These are phyloP conservation scores for Pseudogymnoascus sp. DNA, from an alignment of 2,329 filamentous ascomycete genomes.

Conservation along the genomic window DNA sequence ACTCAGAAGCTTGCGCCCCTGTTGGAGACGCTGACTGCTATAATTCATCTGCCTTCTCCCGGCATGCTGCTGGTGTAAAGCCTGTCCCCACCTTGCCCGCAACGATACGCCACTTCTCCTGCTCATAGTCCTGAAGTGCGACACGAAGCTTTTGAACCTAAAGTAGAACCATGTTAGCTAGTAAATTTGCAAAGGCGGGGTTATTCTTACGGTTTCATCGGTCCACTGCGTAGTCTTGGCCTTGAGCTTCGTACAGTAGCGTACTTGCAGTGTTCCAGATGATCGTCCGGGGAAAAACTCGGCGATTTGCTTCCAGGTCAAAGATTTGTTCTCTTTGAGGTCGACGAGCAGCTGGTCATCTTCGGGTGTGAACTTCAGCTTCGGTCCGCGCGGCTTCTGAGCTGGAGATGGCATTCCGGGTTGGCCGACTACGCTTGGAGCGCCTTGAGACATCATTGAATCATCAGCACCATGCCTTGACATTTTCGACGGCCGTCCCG, in stretches of 20 bases:
- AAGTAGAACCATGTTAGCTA: constrained; percentile 11
- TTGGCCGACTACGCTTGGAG: constrained; percentile 78
- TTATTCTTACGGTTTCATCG: constrained; percentile 69
- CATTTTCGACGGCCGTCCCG: constrained; percentile 60
- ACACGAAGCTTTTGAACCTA: constrained; percentile 70
- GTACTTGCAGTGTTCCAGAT: constrained; percentile 83
- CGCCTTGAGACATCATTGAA: constrained; percentile 43
- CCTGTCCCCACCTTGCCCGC: constrained; percentile 85
- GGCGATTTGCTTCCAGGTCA: constrained; percentile 96
- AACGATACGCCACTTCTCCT: constrained; percentile 87
- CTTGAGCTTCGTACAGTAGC: constrained; percentile 91
- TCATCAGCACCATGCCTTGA: constrained; percentile 47
- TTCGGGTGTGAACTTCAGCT: constrained; percentile 88
- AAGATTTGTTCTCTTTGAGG: constrained; percentile 85
- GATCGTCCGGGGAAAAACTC: constrained; percentile 91
- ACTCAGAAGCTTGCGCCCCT: constrained; percentile 28
- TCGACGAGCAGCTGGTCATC: constrained; percentile 83
- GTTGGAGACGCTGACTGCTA: constrained; percentile 29
- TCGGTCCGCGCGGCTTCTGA: constrained; percentile 71
- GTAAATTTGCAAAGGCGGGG: constrained; percentile 8
- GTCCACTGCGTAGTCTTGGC: constrained; percentile 91
- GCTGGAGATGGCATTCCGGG: constrained; percentile 81
- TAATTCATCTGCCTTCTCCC: constrained; percentile 44
- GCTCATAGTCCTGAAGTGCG: constrained; percentile 76
- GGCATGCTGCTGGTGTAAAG: constrained; percentile 79